Conservation (phyloP, 225 moss, liverwort and hornwort species). For the Climacium dendroides region DNA sequence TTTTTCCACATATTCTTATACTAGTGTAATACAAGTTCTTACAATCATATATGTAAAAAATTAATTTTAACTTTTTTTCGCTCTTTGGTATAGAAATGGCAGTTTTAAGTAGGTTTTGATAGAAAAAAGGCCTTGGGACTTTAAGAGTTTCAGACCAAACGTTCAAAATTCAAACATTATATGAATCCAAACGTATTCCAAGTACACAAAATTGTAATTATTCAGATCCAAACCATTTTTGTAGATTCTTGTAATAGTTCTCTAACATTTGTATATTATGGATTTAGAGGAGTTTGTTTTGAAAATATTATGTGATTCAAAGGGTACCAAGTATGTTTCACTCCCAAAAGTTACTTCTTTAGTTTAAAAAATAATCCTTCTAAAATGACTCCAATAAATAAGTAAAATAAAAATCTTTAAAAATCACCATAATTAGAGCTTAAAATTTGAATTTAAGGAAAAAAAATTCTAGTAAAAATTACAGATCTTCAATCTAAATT, state of each 20-base stretch:
- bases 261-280: background rate
- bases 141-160: too few species aligned
- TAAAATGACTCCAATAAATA: background rate
- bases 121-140: too few species aligned
- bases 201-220: background rate
- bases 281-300: background rate
- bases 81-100: too few species aligned
- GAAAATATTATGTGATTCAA: background rate
- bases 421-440: too few species aligned
- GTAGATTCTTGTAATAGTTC: background rate
- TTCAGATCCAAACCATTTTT: background rate
- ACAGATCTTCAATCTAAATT: too few species aligned
- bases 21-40: too few species aligned
- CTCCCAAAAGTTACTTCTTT: rapidly evolving
- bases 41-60: too few species aligned
- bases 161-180: rapidly evolving
- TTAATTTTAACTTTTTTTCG: too few species aligned
- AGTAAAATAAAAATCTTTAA: background rate
- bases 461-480: background rate
- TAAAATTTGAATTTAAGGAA: background rate
- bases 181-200: background rate
- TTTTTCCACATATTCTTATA: too few species aligned
- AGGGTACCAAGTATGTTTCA: rapidly evolving
- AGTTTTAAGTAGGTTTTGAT: too few species aligned
- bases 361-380: too few species aligned